Percentiles rank a stretch among this genome's conserved stretches.
These are phyloP conservation scores for Calocybe indica DNA, from an alignment of 768 basidiomycete genomes.

Conservation along the genomic window DNA sequence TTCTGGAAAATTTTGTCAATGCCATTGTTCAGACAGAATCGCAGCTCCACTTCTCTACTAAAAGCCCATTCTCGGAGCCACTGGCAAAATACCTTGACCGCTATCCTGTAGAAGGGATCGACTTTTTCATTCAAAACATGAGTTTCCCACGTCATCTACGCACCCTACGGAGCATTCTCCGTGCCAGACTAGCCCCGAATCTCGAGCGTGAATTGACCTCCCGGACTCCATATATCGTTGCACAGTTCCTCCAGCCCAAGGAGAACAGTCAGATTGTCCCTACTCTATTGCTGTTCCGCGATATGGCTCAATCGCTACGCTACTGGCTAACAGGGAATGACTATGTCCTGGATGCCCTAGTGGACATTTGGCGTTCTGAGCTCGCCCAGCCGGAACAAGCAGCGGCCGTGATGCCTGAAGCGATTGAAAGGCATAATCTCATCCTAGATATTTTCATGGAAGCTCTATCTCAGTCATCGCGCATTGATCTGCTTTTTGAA, in stretches of 20 bases:
- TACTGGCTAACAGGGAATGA: slow-evolving; percentile 67
- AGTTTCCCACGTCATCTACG: slow-evolving; percentile 72
- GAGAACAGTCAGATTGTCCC: slow-evolving; percentile 53
- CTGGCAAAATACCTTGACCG: slow-evolving; percentile 88
- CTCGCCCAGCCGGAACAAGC: slow-evolving; percentile 37
- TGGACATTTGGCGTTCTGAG: slow-evolving; percentile 67
- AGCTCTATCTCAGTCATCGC: slow-evolving; percentile 60
- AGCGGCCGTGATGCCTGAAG: slow-evolving; percentile 38
- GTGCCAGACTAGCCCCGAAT: slow-evolving; percentile 72
- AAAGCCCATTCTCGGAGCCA: slow-evolving; percentile 90
- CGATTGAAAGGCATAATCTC: slow-evolving; percentile 54
- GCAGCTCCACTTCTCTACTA: slow-evolving; percentile 83
- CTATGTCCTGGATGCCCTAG: slow-evolving; percentile 63
- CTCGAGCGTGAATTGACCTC: slow-evolving; percentile 64
- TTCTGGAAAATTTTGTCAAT: slow-evolving; percentile 82
- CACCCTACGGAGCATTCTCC: slow-evolving; percentile 79
- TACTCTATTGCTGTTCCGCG: slow-evolving; percentile 70
- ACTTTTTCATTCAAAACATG: slow-evolving; percentile 80
- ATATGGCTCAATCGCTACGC: slow-evolving; percentile 62
- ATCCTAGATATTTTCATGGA: slow-evolving; percentile 76
- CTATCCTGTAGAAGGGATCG: slow-evolving; percentile 79
- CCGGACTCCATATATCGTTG: slow-evolving; percentile 48
- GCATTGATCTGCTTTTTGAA: slow-evolving; percentile 87
- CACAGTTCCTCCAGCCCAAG: slow-evolving; percentile 41
- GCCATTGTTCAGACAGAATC: slow-evolving; percentile 89